Conservation (phyloP, 371 early-diverging fungal species). For the Rhizopus microsporus region DNA sequence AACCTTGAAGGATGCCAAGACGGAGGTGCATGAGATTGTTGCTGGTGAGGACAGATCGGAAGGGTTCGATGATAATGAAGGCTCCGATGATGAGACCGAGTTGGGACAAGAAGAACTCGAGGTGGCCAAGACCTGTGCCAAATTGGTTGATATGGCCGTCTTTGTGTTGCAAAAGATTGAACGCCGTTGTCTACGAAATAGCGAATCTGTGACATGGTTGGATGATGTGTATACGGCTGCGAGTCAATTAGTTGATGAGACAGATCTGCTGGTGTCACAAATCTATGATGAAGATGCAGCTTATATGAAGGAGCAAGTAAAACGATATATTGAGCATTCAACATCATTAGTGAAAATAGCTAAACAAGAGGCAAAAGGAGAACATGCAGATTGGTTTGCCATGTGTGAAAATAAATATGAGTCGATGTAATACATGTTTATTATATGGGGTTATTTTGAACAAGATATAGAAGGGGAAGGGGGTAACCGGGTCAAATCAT, state of each 20-base stretch:
- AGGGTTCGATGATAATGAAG: slow-evolving; percentile 45
- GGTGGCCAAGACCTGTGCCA: slow-evolving; percentile 35
- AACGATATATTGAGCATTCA: slow-evolving; percentile 25
- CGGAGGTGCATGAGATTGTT: slow-evolving; percentile 37
- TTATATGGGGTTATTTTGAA: no score
- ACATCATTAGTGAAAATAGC: slow-evolving; percentile 27
- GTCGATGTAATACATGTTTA: slow-evolving; percentile 13
- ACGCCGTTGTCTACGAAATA: slow-evolving; percentile 34
- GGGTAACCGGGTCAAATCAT: slow-evolving; percentile 4
- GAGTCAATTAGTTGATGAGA: slow-evolving; percentile 34
- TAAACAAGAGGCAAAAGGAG: slow-evolving; percentile 32
- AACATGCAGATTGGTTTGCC: slow-evolving; percentile 46
- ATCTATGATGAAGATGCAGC: slow-evolving; percentile 44
- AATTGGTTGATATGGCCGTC: slow-evolving; percentile 36
- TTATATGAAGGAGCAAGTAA: slow-evolving; percentile 20
- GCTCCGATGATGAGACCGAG: slow-evolving; percentile 32
- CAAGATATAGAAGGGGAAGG: slow-evolving; percentile 18
- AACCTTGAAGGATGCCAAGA: slow-evolving; percentile 37
- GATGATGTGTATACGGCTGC: slow-evolving; percentile 27
- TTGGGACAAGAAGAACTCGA: slow-evolving; percentile 25
- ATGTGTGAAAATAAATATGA: slow-evolving; percentile 36
- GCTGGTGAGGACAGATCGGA: slow-evolving; percentile 37
- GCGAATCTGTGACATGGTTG: slow-evolving; percentile 18
- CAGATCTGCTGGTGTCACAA: slow-evolving; percentile 44
- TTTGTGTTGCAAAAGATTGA: slow-evolving; percentile 42